Evolutionary conservation across 441 rosid species (phyloP), one percentile per base, ranked within the genome.

Genomic region (Eutrema salsugineum): DNA sequence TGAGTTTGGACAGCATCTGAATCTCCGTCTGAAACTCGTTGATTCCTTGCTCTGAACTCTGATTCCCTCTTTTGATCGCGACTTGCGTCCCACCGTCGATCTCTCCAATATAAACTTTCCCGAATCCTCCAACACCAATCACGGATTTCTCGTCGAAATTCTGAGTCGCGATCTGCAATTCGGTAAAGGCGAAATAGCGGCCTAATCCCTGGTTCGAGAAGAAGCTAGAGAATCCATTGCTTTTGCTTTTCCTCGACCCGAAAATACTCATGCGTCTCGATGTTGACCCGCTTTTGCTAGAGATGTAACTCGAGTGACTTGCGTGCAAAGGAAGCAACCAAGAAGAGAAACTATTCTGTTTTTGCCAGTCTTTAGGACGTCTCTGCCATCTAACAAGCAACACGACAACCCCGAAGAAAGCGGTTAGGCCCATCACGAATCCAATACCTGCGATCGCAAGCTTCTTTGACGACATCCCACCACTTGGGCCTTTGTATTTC

Each of bases 1-100:
- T 70, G 20, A 88, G 84, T 59, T 84, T 84, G n/a, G 93, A 86
- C 28, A 86, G 55, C 88, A 86, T 84, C 40, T 86, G 84, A 56
- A 84, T 88, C 81, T 88, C 90, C 0, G 88, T 88, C 28, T 86
- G 90, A 77, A 86, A 88, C 75, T 88, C 93, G 11, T 69, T 83
- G 65, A 84, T 78, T 10, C 89, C 93, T 68, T 84, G 93, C 68
- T 84, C 86, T 14, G 89, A 84, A 33, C 88, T 72, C 1, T 78
- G 82, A 78, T 42, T 81, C 33, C 90, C 90, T 59, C 93, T 62
- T 50, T 88, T 88, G 36, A 86, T 83, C 0, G 90, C 88, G 1
- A 88, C 78, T 50, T 49, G 83, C 12, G 77, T 73, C 60, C 87
- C 87, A 66, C 86, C 88, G 10, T 83, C 88, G 1, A 84, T 47